These are phyloP conservation scores for Nothophytophthora sp. DNA, from an alignment of 352 stramenopile genomes.

Conservation along the genomic window DNA sequence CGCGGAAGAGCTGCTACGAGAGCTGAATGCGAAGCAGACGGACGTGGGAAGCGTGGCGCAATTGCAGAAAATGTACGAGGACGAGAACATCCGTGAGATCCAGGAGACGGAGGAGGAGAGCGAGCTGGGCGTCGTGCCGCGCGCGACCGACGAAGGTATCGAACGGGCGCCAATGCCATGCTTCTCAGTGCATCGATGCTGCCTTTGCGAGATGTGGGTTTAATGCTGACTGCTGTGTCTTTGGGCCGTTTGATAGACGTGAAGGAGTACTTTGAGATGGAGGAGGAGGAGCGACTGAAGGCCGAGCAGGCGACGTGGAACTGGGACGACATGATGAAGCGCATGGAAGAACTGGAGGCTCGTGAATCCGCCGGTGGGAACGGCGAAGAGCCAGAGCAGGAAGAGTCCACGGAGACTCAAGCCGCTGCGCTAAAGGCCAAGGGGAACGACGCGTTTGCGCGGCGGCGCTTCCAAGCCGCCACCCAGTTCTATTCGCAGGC, in stretches of 20 bases:
- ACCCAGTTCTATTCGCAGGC: conserved; percentile 89
- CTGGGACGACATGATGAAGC: conserved; percentile 88
- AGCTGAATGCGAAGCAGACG: conserved; percentile 61
- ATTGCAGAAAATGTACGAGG: conserved; percentile 84
- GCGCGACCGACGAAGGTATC: conserved; percentile 69
- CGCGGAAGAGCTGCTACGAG: conserved; percentile 45
- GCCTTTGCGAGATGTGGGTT: background rate
- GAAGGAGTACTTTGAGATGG: conserved; percentile 82
- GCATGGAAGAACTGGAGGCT: conserved; percentile 84
- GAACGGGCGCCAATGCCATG: no score
- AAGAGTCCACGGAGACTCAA: conserved; percentile 26
- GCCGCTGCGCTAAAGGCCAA: conserved; percentile 64
- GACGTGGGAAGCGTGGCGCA: conserved; percentile 67
- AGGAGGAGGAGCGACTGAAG: conserved; percentile 73
- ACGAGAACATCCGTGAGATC: conserved; percentile 88
- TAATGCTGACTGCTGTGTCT: background rate
- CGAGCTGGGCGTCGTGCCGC: conserved; percentile 35
- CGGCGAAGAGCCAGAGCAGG: conserved; percentile 26
- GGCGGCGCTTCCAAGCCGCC: conserved; percentile 74
- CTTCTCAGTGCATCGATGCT: no score
- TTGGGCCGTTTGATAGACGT: conserved; percentile 43
- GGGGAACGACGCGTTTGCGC: conserved; percentile 79
- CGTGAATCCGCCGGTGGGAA: conserved; percentile 48
- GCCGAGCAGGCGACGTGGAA: conserved; percentile 68
- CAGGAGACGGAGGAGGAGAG: conserved; percentile 84